Evolutionary conservation across 164 flowering plant genomes (phyloP).

Genomic region (Warburgia ugandensis): DNA sequence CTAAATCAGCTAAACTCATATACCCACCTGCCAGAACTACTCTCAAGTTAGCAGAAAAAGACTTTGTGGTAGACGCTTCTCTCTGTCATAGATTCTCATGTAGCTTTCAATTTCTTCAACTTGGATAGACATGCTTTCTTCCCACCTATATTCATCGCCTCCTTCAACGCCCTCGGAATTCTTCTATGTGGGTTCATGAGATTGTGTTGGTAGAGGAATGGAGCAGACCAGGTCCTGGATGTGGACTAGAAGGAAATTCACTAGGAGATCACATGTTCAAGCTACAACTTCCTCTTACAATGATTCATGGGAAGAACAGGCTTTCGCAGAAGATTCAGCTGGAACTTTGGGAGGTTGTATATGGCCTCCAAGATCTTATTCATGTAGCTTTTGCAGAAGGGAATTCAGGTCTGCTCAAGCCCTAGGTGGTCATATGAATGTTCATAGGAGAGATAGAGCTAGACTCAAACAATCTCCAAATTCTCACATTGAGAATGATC

Average conservation of each 20-base stretch:
- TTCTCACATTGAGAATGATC: slow-evolving; percentile 18
- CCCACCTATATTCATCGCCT: slow-evolving; percentile 1
- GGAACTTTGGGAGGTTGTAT: slow-evolving; percentile 67
- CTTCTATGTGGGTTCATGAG: background rate
- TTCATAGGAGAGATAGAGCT: slow-evolving; percentile 80
- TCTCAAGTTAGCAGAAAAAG: background rate
- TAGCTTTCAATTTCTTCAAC: slow-evolving; percentile 15
- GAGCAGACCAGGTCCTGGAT: slow-evolving; percentile 35
- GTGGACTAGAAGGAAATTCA: slow-evolving; percentile 1
- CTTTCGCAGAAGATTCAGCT: slow-evolving; percentile 82
- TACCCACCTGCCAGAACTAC: slow-evolving; percentile 6
- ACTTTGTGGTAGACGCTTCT: slow-evolving; percentile 12
- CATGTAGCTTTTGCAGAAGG: slow-evolving; percentile 78
- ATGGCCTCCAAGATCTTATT: slow-evolving; percentile 92
- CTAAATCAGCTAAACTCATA: slow-evolving; percentile 12
- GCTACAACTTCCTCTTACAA: slow-evolving; percentile 14
- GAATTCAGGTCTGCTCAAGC: slow-evolving; percentile 87
- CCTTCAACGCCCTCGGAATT: background rate
- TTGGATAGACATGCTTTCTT: slow-evolving; percentile 9
- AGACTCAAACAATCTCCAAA: slow-evolving; percentile 50
- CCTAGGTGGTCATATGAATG: slow-evolving; percentile 72
- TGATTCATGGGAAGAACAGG: slow-evolving; percentile 93
- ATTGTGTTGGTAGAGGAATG: slow-evolving; percentile 19
- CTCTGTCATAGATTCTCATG: slow-evolving; percentile 17
- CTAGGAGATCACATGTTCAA: background rate